A percentile compares a stretch with the other conserved stretches of the same genome.
Conservation (phyloP, 805 yeast genomes). For the Monosporozyma solicola region DNA sequence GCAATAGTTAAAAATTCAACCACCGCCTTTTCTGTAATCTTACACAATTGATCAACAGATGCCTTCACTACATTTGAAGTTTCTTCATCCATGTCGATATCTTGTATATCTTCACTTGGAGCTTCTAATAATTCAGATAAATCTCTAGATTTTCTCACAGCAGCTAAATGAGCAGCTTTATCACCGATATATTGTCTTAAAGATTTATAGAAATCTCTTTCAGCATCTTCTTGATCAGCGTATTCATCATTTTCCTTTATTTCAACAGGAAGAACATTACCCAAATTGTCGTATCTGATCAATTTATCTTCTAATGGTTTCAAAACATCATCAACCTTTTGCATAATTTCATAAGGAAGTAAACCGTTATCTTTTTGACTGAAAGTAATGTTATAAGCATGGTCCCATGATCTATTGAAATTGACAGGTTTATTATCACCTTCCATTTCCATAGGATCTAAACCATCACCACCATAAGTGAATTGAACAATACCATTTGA, state of each 20-base stretch:
- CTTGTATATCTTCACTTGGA: constrained; percentile 39
- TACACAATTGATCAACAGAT: constrained; percentile 55
- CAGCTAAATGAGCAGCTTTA: constrained; percentile 51
- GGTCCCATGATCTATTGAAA: constrained; percentile 91
- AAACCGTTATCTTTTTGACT: constrained; percentile 45
- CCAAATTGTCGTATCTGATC: constrained; percentile 65
- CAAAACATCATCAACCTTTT: constrained; percentile 46
- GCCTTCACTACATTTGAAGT: constrained; percentile 31
- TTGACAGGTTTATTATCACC: constrained; percentile 97
- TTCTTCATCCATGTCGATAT: constrained; percentile 32
- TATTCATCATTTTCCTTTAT: constrained; percentile 45
- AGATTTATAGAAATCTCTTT: constrained; percentile 73
- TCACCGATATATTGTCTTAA: constrained; percentile 51
- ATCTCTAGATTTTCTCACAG: constrained; percentile 45
- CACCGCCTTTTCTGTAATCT: constrained; percentile 55
- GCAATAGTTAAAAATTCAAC: constrained; percentile 65
- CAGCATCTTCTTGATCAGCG: constrained; percentile 82
- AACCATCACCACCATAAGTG: constrained; percentile 96
- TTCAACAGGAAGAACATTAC: constrained; percentile 39
- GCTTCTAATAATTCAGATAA: constrained; percentile 38
- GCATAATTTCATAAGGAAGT: constrained; percentile 60
- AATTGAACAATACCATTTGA: constrained; percentile 95
- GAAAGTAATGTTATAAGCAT: constrained; percentile 67
- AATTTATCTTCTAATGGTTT: constrained; percentile 52
- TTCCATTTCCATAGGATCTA: constrained; percentile 98